Base-by-base conservation (phyloP, 192 early-diverging fungal genomes). In the Backusella tarrabulga region DNA sequence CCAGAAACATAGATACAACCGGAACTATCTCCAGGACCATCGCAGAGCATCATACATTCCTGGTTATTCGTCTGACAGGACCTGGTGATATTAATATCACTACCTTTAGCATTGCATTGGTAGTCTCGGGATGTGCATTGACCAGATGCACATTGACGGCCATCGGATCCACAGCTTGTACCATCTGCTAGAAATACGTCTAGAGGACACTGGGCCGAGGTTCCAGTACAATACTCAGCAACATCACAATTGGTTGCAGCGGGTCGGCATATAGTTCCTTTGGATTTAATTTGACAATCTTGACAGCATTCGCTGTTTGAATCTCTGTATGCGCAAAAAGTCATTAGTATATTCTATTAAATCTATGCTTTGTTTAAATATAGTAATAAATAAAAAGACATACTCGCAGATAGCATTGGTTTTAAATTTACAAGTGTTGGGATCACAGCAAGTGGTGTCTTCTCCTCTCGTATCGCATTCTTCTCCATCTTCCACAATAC, bases 391-490 rank as follows among this genome's bases (percentile, higher is more conserved):
- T 14, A 6, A 6, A 1, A 26, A 3, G 3, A 80, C 76, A 79
- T 79, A 84, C 83, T 87, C 88, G 83, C 97, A 98, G 3, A 88
- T 82, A 9, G 95, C 93, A 12, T 89, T 91, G 1, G 75, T 15
- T 73, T 92, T 95, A 36, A 95, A 86, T 78, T 89, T 94, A 85
- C 97, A 98, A 0, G 94, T 95, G 0, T 84, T 70, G 7, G 86
- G 87, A 79, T 94, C 87, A 78, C 97, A 98, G 83, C 97, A 98
- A 15, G 91, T 86, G 71, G 95, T 93, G 71, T 90, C 88, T 52
- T 88, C 89, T 8, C 86, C 79, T 6, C 93, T 95, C 79, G 95
- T 95, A 77, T 98, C 97, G 81, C 97, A 98, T 68, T 98, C 90
- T 84, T 98, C 97, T 76, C 90, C 91, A 3, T 80, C 67, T 81